Evolutionary conservation across 352 stramenopile species (phyloP).

Genomic region (Phytophthora boehmeriae): DNA sequence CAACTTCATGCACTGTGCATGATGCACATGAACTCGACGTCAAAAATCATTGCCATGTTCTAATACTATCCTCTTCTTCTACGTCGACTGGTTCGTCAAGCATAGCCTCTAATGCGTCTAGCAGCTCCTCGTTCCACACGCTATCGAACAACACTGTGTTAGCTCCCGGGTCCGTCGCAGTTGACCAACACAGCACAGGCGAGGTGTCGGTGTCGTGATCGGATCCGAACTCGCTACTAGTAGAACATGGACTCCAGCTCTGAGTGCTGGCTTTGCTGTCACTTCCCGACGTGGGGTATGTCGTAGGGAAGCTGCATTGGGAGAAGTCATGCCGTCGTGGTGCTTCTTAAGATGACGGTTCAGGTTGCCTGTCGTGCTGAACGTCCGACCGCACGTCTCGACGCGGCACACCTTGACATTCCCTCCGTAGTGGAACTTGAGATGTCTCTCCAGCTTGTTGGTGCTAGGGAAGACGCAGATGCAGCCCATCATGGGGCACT

Average conservation of each 20-base stretch:
- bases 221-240: constrained; percentile 5
- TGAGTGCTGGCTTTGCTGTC: not conserved
- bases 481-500: constrained; percentile 31
- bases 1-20: too few relatives aligned
- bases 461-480: constrained; percentile 38
- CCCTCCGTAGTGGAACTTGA: constrained; percentile 52
- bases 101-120: constrained; percentile 37
- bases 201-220: constrained; percentile 18
- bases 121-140: constrained; percentile 30
- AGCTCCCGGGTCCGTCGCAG: constrained; percentile 2
- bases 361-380: constrained; percentile 52
- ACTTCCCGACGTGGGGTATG: constrained; percentile 4
- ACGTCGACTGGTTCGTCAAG: constrained; percentile 24
- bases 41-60: too few relatives aligned
- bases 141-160: constrained; percentile 16
- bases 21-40: constrained; percentile 11
- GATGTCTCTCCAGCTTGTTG: constrained; percentile 45
- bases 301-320: not conserved
- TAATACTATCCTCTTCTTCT: constrained; percentile 10
- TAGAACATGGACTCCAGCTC: constrained; percentile 13
- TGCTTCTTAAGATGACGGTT: constrained; percentile 51
- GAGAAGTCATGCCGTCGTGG: constrained; percentile 10
- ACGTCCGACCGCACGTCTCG: constrained; percentile 43
- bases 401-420: constrained; percentile 42
- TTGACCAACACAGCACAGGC: constrained; percentile 12